Evolutionary conservation across 139 green algal genomes (phyloP).

Genomic region (Picochlorum sp.): DNA sequence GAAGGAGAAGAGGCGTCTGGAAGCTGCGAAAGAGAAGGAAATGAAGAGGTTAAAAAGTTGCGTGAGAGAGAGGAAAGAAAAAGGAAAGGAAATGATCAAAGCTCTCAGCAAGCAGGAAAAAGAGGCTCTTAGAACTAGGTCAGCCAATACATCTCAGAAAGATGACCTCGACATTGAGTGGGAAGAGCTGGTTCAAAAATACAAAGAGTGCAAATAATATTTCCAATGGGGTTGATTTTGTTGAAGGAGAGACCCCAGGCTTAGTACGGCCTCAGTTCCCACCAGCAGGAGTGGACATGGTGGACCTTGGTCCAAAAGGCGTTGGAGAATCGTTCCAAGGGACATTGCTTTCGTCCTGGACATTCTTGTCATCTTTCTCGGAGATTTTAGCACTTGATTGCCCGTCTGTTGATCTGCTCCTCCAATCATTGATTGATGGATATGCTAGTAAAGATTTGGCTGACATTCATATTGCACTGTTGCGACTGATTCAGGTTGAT

Average conservation of each 20-base stretch:
- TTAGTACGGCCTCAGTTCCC: constrained; percentile 58
- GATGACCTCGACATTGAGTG: constrained; percentile 76
- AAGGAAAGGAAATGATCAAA: constrained; percentile 64
- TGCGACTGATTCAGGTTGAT: constrained; percentile 52
- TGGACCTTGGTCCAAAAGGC: no score
- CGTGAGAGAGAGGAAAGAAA: constrained; percentile 23
- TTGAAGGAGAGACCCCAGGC: constrained; percentile 12
- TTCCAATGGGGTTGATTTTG: neutral
- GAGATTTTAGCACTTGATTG: constrained; percentile 54
- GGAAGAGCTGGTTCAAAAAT: constrained; percentile 40
- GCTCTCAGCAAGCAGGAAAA: constrained; percentile 46
- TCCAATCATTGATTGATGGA: constrained; percentile 39
- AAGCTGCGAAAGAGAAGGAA: constrained; percentile 27
- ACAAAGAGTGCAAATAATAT: constrained; percentile 18
- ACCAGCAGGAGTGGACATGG: constrained; percentile 43
- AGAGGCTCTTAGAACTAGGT: constrained; percentile 26
- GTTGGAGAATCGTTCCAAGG: constrained; percentile 5
- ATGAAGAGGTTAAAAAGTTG: constrained; percentile 22
- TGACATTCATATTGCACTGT: constrained; percentile 59
- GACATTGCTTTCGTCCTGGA: constrained; percentile 57
- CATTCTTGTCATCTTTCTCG: constrained; percentile 63
- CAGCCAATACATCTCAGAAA: constrained; percentile 29
- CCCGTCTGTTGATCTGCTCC: constrained; percentile 29
- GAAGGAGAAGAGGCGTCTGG: constrained; percentile 27
- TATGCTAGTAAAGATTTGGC: constrained; percentile 37